Evolutionary conservation across 2,329 filamentous ascomycete genomes (phyloP).

Genomic region (Penicillium crustosum): DNA sequence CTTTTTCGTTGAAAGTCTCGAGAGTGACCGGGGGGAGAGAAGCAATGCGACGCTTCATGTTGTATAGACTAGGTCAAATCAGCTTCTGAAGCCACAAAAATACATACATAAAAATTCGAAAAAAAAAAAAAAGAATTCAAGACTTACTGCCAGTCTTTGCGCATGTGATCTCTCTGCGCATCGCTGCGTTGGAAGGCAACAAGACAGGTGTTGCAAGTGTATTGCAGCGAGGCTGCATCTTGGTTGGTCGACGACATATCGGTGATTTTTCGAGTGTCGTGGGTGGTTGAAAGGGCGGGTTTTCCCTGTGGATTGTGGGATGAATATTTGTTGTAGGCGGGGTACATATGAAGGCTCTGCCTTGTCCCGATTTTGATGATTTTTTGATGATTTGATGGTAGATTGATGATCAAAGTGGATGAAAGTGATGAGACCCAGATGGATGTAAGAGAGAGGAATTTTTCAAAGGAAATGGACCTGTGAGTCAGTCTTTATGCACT

Average conservation of each 20-base stretch:
- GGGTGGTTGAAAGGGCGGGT: slow-evolving; percentile 10
- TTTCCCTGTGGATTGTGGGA: slow-evolving; percentile 22
- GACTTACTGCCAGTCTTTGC: slow-evolving; percentile 95
- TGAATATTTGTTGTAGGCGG: slow-evolving; percentile 30
- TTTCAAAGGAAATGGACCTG: neutral
- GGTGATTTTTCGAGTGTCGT: slow-evolving; percentile 1
- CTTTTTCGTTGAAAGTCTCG: slow-evolving; percentile 93
- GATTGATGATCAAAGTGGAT: neutral
- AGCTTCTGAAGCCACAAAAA: neutral
- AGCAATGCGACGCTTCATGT: slow-evolving; percentile 90
- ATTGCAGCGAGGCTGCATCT: slow-evolving; percentile 63
- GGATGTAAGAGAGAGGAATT: neutral
- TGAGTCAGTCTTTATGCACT: slow-evolving; percentile 4
- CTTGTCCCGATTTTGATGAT: neutral
- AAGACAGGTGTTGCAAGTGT: slow-evolving; percentile 97
- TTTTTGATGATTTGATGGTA: neutral
- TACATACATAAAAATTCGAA: neutral
- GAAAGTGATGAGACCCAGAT: neutral
- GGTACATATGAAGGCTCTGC: slow-evolving; percentile 24
- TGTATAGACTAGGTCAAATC: slow-evolving; percentile 68
- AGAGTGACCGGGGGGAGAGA: slow-evolving; percentile 87
- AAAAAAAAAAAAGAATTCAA: neutral
- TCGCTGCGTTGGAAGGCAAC: slow-evolving; percentile 95
- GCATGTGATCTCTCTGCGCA: slow-evolving; percentile 92
- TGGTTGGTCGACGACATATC: slow-evolving; percentile 26